Evolutionary conservation across 2,329 filamentous ascomycete genomes (phyloP).

Genomic region (Chaetomiaceae sp.): DNA sequence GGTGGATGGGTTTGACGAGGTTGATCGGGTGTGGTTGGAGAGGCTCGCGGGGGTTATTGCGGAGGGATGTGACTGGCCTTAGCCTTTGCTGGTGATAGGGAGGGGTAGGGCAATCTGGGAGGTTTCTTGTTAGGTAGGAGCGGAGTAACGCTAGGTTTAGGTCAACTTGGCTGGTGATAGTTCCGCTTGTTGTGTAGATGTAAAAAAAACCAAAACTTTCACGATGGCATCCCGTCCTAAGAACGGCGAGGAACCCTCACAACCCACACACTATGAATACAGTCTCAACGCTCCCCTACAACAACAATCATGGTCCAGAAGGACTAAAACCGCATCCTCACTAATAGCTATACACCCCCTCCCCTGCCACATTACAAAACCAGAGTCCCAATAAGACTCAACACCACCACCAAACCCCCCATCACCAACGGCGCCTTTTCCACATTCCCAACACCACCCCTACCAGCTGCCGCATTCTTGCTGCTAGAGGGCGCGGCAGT

Average conservation of each 20-base stretch:
- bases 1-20: slow-evolving; percentile 61
- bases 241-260: too few relatives aligned
- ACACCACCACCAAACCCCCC: slow-evolving; percentile 33
- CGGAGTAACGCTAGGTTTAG: too few relatives aligned
- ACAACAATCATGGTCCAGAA: too few relatives aligned
- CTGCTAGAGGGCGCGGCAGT: slow-evolving; percentile 32
- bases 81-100: neutral
- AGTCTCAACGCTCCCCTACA: too few relatives aligned
- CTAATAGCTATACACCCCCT: too few relatives aligned
- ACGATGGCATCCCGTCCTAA: too few relatives aligned
- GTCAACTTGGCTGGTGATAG: too few relatives aligned
- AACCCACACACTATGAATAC: too few relatives aligned
- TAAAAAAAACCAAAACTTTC: too few relatives aligned
- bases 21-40: slow-evolving; percentile 64
- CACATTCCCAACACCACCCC: slow-evolving; percentile 25
- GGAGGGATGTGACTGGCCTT: slow-evolving; percentile 61
- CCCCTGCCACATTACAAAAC: slow-evolving; percentile 31
- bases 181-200: too few relatives aligned
- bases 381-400: slow-evolving; percentile 39
- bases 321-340: too few relatives aligned
- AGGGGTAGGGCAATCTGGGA: neutral
- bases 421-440: slow-evolving; percentile 37
- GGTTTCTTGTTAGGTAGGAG: too few relatives aligned
- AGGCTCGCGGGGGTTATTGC: slow-evolving; percentile 57
- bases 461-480: slow-evolving; percentile 33